Conservation (phyloP, 129 eudicot genomes). For the Tagetes erecta region DNA sequence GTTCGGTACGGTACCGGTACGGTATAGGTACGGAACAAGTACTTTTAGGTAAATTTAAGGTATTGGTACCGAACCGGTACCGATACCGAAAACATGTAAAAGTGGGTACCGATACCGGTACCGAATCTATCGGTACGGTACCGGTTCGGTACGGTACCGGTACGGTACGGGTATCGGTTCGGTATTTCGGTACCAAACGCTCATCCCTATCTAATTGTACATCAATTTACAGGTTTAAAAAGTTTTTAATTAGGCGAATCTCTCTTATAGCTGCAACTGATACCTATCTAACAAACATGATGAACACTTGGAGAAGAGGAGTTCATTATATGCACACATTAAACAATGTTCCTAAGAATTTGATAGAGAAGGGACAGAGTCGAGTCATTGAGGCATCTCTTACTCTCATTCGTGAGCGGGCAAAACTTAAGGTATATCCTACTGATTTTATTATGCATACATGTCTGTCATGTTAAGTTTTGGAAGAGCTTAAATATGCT, state of each 20-base stretch:
- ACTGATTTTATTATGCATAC: constrained; percentile 9
- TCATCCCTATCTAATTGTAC: constrained; percentile 11
- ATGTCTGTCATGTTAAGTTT: not conserved
- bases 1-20: too few species aligned
- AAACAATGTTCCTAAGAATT: constrained; percentile 63
- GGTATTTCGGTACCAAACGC: too few species aligned
- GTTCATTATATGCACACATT: constrained; percentile 66
- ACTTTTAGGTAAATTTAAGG: too few species aligned
- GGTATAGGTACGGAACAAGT: too few species aligned
- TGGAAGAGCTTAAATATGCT: not conserved
- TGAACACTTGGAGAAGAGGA: constrained; percentile 65
- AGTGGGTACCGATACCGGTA: too few species aligned
- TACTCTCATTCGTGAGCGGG: constrained; percentile 94
- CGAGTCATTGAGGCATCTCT: constrained; percentile 97
- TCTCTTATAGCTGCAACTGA: constrained; percentile 3
- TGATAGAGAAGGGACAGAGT: constrained; percentile 79
- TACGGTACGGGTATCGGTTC: too few species aligned
- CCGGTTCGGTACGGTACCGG: too few species aligned
- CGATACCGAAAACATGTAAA: too few species aligned
- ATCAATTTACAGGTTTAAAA: constrained; percentile 1
- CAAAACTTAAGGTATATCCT: constrained; percentile 78
- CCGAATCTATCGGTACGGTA: too few species aligned
- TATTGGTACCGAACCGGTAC: too few species aligned
- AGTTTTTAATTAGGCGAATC: not conserved
- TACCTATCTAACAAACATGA: constrained; percentile 43